Evolutionary conservation across 75 land plant genomes (phyloP), one percentile per base, ranked within the genome.

Genomic region (Larix kaempferi): DNA sequence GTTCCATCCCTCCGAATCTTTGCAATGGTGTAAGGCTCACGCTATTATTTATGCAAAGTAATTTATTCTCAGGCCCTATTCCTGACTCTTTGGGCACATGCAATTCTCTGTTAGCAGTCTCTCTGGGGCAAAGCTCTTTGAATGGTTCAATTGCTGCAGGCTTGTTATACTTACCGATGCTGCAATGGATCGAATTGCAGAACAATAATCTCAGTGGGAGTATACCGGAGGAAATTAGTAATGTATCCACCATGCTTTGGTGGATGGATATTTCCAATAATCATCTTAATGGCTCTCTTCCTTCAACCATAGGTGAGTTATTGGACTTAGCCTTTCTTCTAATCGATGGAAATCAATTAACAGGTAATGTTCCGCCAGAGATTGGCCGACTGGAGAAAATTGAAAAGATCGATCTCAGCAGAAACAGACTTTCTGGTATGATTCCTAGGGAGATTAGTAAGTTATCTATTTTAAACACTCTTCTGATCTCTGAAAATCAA

Each of bases 81-180:
- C 97, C 99, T 11, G 83, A 80, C 3, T 57, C 86, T 15, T 81
- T 93, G 2, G 94, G 89, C 19, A 54, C 71, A 7, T 93, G 96
- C 75, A 71, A 79, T 56, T 89, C 92, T 15, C 76, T 94, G 29
- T 86, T 77, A 78, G 79, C 94, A 77, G 80, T 94, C 35, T 84
- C 89, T 16, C 78, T 96, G 88, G 92, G 94, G 27, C 84, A 78
- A 56, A 96, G 94, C 74, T 80, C 74, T 64, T 74, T 96, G 22
- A 91, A 84, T 27, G 99, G 97, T 8, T 77, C 85, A 13, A 88
- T 95, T 33, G 95, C 95, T 11, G 33, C 33, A 29, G 33, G 33
- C 1, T 29, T 29, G 1, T 1, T 29, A 29, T 29, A 29, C 33
- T 29, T 29, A 29, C 33, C 1, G 1, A 29, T 0, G 1, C 33